Base-by-base conservation (phyloP, 2,329 filamentous ascomycete species). In the Aspergillus brasiliensis region DNA sequence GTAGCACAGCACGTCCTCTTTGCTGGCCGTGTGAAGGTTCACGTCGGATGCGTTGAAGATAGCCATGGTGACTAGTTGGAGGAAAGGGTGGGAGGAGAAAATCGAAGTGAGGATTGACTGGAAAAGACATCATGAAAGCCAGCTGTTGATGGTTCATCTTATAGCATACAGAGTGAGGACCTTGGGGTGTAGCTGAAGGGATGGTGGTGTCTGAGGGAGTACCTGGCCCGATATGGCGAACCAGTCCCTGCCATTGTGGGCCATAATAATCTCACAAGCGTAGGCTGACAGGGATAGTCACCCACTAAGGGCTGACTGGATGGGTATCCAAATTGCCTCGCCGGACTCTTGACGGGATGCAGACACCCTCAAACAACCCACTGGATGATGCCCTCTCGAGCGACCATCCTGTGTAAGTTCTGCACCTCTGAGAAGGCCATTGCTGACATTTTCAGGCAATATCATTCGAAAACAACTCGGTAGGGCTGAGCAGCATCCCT, bases 11-110 rank as follows among this genome's bases (percentile, higher is more conserved):
- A 62, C 49, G 3, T 60, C 60, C 10, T 54, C 34, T 8, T 54
- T 54, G 42, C 58, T 58, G 2, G 57, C 60, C 7, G 48, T 46
- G 27, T 59, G 51, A 31, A 62, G 38, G 25, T 62, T 47, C 13
- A 62, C 60, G 5, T 58, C 34, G 51, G 44, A 55, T 15, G 59
- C 51, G 10, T 61, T 48, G 47, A 61, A 61, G 15, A 57, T 42
- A 37, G 53, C 34, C 27, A 44, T 58, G 47, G 23, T 42, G 19
- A 19, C 38, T 13, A 17, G 15, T 17, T 13, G 15, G 38, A 27
- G 11, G 19, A 5, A 8, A 11, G 19, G 10, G 31, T 11, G 1
- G 25, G 25, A 17, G 15, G 23, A 28, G 8, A 11, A 8, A n/a
- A 28, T 11, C 15, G 5, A 49, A 17, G 25, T 28, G 8, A 25